phyloP scores from a whole-genome alignment of 2,329 filamentous ascomycete genomes.

The Massarina eburnea region DNA sequence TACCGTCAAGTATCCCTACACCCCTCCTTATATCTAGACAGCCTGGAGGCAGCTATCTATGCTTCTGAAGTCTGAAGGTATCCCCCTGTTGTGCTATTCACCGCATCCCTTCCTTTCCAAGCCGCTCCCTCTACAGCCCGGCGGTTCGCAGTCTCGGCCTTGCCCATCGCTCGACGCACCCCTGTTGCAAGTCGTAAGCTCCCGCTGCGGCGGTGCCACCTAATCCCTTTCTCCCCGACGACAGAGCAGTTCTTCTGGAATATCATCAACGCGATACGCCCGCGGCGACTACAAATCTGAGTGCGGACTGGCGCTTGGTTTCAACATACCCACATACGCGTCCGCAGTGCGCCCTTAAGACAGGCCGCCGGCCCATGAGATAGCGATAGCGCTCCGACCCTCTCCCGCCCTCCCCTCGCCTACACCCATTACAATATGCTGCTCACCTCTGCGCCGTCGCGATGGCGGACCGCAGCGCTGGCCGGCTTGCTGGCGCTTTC shows the following conservation, averaged over 20 bases:
- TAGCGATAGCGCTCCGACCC: conserved; percentile 31
- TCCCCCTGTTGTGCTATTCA: too few species aligned
- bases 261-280: conserved; percentile 3
- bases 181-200: conserved; percentile 29
- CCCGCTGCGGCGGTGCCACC: conserved; percentile 4
- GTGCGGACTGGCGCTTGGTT: background rate
- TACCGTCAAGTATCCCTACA: background rate
- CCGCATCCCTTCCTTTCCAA: background rate
- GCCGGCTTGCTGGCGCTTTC: conserved; percentile 33
- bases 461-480: conserved; percentile 37
- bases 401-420: conserved; percentile 18
- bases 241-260: background rate
- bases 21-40: background rate
- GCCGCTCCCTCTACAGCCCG: background rate
- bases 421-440: conserved; percentile 22
- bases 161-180: conserved; percentile 5
- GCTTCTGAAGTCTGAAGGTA: too few species aligned
- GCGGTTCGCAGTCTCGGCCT: conserved; percentile 2
- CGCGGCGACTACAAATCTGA: background rate
- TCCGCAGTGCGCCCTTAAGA: background rate
- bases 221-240: background rate
- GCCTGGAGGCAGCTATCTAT: background rate
- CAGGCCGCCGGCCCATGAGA: conserved; percentile 29
- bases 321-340: background rate
- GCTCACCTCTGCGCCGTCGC: conserved; percentile 27